Percentiles rank a stretch among this genome's conserved stretches.
phyloP scores from a whole-genome alignment of 1,284 basidiomycete species.

The Tausonia pullulans region DNA sequence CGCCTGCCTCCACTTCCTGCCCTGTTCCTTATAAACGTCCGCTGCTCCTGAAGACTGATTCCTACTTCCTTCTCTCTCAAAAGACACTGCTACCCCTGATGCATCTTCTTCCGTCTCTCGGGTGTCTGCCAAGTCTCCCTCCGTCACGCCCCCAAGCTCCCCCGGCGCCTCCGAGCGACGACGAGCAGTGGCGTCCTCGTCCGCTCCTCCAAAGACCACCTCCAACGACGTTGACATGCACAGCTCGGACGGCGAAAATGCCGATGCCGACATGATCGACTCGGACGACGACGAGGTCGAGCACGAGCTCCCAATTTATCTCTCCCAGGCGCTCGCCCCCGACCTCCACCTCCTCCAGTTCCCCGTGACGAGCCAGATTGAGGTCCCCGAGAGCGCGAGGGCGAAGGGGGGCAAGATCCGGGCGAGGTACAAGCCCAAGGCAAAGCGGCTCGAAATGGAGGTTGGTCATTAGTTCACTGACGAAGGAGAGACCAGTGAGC shows the following conservation, averaged over 20 bases:
- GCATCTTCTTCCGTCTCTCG: too few relatives aligned
- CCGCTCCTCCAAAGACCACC: background rate
- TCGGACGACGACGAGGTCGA: conserved; percentile 12
- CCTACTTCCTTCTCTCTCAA: too few relatives aligned
- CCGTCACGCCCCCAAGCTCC: background rate
- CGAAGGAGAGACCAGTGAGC: too few relatives aligned
- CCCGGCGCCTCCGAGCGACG: background rate
- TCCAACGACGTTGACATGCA: background rate
- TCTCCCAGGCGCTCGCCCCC: conserved; percentile 10
- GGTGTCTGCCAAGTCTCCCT: background rate
- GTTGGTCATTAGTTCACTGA: background rate
- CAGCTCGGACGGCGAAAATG: background rate
- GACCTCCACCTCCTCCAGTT: conserved; percentile 18
- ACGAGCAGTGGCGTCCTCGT: background rate
- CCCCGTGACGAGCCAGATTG: conserved; percentile 10
- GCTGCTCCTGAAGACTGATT: too few relatives aligned
- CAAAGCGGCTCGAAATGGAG: conserved; percentile 13
- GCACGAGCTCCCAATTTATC: conserved; percentile 13
- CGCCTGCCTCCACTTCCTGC: too few relatives aligned
- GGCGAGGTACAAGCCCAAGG: conserved; percentile 11
- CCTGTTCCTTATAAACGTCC: too few relatives aligned
- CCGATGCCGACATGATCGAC: background rate
- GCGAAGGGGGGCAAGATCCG: conserved; percentile 6
- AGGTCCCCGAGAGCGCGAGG: conserved; percentile 5
- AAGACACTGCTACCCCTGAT: too few relatives aligned